These are phyloP conservation scores for Madurella fahalii DNA, from an alignment of 2,329 filamentous ascomycete species.

Conservation along the genomic window DNA sequence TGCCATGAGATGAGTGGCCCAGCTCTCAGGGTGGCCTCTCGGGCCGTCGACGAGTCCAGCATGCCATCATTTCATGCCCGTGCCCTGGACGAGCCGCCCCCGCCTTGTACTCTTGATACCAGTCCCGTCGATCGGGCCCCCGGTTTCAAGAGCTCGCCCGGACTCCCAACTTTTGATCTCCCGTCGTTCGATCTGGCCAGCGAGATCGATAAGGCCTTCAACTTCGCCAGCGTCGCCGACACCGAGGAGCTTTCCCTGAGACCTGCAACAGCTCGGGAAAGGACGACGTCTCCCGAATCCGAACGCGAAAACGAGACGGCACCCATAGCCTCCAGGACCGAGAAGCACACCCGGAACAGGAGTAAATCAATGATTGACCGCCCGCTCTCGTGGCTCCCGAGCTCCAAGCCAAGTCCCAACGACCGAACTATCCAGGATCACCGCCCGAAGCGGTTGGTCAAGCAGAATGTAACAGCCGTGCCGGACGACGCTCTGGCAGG, in stretches of 20 bases:
- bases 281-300: background rate
- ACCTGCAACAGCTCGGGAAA: conserved; percentile 11
- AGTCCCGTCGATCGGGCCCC: conserved; percentile 21
- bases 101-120: conserved; percentile 10
- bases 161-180: conserved; percentile 43
- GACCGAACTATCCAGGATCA: conserved; percentile 31
- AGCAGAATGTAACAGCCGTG: conserved; percentile 20
- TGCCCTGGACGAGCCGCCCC: conserved; percentile 20
- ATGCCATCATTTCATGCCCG: conserved; percentile 26
- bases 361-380: conserved; percentile 47
- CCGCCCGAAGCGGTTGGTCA: conserved; percentile 19
- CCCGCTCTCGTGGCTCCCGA: conserved; percentile 50
- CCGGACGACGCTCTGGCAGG: conserved; percentile 23
- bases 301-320: background rate
- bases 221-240: conserved; percentile 29
- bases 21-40: conserved; percentile 37
- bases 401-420: conserved; percentile 40
- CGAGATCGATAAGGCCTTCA: conserved; percentile 46
- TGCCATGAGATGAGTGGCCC: conserved; percentile 43
- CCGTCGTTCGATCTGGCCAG: conserved; percentile 50
- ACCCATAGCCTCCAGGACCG: conserved; percentile 25
- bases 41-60: conserved; percentile 36
- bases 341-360: conserved; percentile 39
- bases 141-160: conserved; percentile 34
- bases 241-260: background rate